Evolutionary conservation across 2,329 filamentous ascomycete genomes (phyloP), one percentile per base, ranked within the genome.

Genomic region (Epicoccum sorghinum): DNA sequence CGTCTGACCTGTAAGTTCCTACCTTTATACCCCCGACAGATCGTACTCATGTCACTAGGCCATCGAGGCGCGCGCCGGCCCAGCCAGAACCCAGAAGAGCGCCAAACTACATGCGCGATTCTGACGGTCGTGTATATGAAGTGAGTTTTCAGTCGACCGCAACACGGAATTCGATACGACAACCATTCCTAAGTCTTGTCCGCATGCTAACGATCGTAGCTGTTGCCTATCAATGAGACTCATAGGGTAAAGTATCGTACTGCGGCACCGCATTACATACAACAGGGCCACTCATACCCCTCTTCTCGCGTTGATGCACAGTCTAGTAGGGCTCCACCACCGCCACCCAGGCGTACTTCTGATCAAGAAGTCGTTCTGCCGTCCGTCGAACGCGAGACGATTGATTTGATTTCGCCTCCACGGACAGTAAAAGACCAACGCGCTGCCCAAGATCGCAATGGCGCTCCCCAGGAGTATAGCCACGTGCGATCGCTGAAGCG

Each of bases 321-420:
- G 7, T n/a, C 46, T 29, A 59, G 52, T 48, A 62, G 46, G 48
- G 38, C 51, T 4, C 48, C 52, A 23, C 44, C 53, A 37, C 45
- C 55, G 50, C 57, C 54, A 38, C 56, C 60, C 9, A 62, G 67
- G 29, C 65, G 66, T 32, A 43, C 56, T 8, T 68, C 69, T 39
- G 71, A 72, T 24, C 68, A 71, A 14, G 70, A 74, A 46, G 45
- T 68, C 36, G 64, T 70, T 25, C 49, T 74, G 23, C 71, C 71
- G 22, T 74, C 71, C 23, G 64, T 74, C 55, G 71, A 74, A 55
- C 64, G 55, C 51, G 69, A 73, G 36, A 56, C 58, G 14, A 48
- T 59, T n/a, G 56, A 64, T 47, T 39, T 62, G 25, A 56, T 52
- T 3, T 66, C 62, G 10, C 57, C 64, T 40, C 61, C 54, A 25